phyloP scores from a whole-genome alignment of 164 flowering plant species.

The Liriodendron chinense region DNA sequence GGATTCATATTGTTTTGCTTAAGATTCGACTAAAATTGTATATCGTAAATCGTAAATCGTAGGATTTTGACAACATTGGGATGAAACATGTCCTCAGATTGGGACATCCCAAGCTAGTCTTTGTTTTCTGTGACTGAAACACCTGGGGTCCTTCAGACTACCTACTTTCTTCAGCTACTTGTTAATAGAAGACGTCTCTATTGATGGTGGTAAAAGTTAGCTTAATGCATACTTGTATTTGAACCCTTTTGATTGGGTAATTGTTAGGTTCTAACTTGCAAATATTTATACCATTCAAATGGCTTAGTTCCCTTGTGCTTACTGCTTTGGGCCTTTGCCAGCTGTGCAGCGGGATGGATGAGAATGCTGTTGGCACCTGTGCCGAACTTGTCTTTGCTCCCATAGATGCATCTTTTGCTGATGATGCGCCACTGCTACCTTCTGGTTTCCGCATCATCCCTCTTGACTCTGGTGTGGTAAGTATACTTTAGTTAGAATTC shows the following conservation, averaged over 20 bases:
- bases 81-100: no score
- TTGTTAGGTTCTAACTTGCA: no score
- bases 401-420: constrained; percentile 91
- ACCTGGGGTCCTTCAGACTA: no score
- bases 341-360: constrained; percentile 96
- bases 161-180: no score
- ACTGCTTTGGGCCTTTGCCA: constrained; percentile 15
- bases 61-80: no score
- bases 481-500: neutral
- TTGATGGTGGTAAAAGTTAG: neutral
- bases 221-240: neutral
- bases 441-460: constrained; percentile 98
- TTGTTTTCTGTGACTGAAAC: no score
- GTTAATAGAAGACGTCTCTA: no score
- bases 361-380: constrained; percentile 84
- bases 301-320: neutral
- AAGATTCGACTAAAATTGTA: no score
- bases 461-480: constrained; percentile 74
- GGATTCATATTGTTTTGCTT: no score
- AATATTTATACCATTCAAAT: neutral
- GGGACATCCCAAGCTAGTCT: no score
- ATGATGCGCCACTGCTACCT: constrained; percentile 95
- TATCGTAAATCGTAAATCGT: no score
- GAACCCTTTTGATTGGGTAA: no score
- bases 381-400: constrained; percentile 98